Evolutionary conservation across 2,329 filamentous ascomycete species (phyloP).

Genomic region (Metarhizium anisopliae): DNA sequence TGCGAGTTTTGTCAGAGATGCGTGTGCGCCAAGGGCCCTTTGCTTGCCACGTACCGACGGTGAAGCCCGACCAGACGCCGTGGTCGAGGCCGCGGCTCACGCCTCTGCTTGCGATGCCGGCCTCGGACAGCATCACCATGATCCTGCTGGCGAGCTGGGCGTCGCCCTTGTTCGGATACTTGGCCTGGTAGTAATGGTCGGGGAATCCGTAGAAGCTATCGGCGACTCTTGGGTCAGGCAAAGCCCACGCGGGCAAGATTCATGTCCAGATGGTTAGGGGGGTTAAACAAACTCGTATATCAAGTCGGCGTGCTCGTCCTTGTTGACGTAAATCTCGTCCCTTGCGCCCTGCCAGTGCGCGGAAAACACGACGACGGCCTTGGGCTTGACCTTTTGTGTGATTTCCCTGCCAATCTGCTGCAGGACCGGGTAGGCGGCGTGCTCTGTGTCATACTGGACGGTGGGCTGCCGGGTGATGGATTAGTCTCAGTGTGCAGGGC

Average conservation of each 20-base stretch:
- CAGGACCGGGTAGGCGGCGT: constrained; percentile 58
- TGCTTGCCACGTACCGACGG: no score
- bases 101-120: constrained; percentile 50
- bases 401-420: constrained; percentile 61
- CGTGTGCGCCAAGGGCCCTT: no score
- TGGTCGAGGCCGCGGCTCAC: constrained; percentile 62
- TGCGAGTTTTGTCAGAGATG: background rate
- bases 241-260: no score
- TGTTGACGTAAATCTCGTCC: constrained; percentile 55
- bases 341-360: constrained; percentile 63
- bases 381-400: constrained; percentile 59
- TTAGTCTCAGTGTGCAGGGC: no score
- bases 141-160: constrained; percentile 50
- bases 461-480: constrained; percentile 17
- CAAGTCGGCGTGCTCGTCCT: constrained; percentile 23
- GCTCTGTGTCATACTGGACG: constrained; percentile 58
- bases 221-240: no score
- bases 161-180: constrained; percentile 56
- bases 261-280: no score
- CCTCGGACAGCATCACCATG: constrained; percentile 41
- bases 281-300: constrained; percentile 24
- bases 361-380: constrained; percentile 66
- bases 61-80: constrained; percentile 27
- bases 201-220: constrained; percentile 63
- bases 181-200: constrained; percentile 56